These are phyloP conservation scores for Zygosaccharomyces siamensis DNA, from an alignment of 805 yeast species.

Conservation along the genomic window DNA sequence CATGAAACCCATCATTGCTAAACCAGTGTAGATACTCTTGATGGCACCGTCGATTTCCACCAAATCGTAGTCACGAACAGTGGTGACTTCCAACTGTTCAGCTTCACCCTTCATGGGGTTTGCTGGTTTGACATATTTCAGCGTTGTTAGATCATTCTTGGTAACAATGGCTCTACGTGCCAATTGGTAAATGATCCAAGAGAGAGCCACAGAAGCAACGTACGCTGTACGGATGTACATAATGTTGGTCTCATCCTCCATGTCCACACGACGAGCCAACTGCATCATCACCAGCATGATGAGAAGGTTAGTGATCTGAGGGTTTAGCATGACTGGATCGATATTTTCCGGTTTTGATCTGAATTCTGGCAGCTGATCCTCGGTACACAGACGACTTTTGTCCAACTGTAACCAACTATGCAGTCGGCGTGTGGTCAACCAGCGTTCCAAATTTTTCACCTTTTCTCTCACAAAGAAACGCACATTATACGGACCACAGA, in stretches of 20 bases:
- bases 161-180: constrained; percentile 55
- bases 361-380: neutral
- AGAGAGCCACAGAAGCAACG: constrained; percentile 56
- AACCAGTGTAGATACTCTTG: constrained; percentile 78
- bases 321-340: constrained; percentile 53
- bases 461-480: neutral
- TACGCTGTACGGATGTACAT: constrained; percentile 73
- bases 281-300: constrained; percentile 97
- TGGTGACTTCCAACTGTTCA: constrained; percentile 78
- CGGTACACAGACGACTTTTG: neutral
- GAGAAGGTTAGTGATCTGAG: constrained; percentile 79
- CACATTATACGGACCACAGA: neutral
- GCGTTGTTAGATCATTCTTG: constrained; percentile 85
- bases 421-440: neutral
- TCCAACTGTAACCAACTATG: neutral
- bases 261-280: constrained; percentile 79
- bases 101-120: constrained; percentile 67
- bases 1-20: constrained; percentile 98
- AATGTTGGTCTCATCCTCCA: constrained; percentile 74
- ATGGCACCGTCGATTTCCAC: constrained; percentile 75
- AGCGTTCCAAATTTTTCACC: neutral
- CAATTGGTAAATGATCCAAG: constrained; percentile 62
- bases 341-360: neutral
- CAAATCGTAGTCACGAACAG: constrained; percentile 92
- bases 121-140: constrained; percentile 87